Conservation (phyloP, 176 grass and related monocot species). For the Dactylis glomerata region DNA sequence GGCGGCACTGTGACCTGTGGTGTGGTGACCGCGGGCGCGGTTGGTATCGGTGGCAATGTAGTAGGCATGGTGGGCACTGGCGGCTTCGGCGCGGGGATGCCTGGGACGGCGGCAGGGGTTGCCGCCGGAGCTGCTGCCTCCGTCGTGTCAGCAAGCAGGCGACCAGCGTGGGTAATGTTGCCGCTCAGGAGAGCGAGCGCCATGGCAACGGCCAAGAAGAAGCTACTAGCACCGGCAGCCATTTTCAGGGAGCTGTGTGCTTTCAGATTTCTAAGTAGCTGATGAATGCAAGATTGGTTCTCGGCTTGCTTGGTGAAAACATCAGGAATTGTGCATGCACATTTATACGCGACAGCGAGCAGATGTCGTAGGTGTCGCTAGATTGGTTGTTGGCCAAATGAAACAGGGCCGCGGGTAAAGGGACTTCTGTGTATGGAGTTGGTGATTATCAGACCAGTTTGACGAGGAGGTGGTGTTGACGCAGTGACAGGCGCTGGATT, state of each 20-base stretch:
- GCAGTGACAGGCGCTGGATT: background rate
- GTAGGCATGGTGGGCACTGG: slow-evolving; percentile 3
- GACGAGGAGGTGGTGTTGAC: background rate
- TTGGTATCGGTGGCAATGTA: background rate
- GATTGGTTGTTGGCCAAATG: slow-evolving; percentile 19
- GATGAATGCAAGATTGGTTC: background rate
- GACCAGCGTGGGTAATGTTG: background rate
- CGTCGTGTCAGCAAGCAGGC: background rate
- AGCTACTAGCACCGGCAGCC: background rate
- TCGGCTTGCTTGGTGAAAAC: slow-evolving; percentile 12
- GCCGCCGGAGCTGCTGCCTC: background rate
- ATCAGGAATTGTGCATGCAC: background rate
- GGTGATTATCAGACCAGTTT: background rate
- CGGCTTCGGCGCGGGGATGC: background rate
- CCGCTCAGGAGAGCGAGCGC: background rate
- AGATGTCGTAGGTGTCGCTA: background rate
- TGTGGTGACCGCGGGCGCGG: background rate
- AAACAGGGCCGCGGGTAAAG: background rate
- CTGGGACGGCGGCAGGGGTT: slow-evolving; percentile 8
- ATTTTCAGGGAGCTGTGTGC: background rate
- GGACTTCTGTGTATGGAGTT: background rate
- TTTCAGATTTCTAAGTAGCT: background rate
- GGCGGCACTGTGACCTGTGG: background rate
- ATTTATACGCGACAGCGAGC: background rate
- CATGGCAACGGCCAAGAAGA: slow-evolving; percentile 4